phyloP scores from a whole-genome alignment of 2,329 filamentous ascomycete genomes.

The Zalaria sp. region DNA sequence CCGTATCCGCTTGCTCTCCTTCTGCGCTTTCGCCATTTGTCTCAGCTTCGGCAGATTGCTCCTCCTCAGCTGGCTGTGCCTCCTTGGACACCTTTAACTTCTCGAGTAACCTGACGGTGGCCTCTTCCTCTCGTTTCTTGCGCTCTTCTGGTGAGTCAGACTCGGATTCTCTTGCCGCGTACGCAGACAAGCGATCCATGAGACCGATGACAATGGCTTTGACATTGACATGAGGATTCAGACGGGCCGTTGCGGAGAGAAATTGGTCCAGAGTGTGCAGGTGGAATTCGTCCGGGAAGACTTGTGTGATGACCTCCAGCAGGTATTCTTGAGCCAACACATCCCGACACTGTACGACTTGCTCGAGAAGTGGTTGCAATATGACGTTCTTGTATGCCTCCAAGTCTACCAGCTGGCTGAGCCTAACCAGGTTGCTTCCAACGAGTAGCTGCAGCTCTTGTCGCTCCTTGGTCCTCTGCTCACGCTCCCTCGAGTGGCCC shows the following conservation, averaged over 20 bases:
- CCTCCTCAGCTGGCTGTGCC: constrained; percentile 16
- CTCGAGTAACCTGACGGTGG: constrained; percentile 62
- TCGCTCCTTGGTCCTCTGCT: constrained; percentile 83
- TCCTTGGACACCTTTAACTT: constrained; percentile 59
- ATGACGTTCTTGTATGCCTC: constrained; percentile 89
- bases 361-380: constrained; percentile 75
- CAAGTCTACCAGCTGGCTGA: constrained; percentile 91
- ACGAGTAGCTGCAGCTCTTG: constrained; percentile 92
- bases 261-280: constrained; percentile 93
- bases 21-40: constrained; percentile 14
- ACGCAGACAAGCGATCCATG: constrained; percentile 91
- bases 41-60: constrained; percentile 8
- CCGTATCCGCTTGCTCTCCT: constrained; percentile 20
- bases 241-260: constrained; percentile 76
- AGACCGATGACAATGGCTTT: constrained; percentile 96
- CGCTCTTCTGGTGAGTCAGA: constrained; percentile 56
- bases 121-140: constrained; percentile 70
- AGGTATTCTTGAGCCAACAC: constrained; percentile 95
- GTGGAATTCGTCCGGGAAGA: constrained; percentile 97
- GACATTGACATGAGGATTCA: constrained; percentile 94
- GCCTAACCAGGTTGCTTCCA: constrained; percentile 85
- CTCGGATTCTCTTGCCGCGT: constrained; percentile 78
- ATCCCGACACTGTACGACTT: constrained; percentile 95
- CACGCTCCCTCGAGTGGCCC: constrained; percentile 86
- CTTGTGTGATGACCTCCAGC: constrained; percentile 94